phyloP scores from a whole-genome alignment of 1,284 basidiomycete species.

The Irpex rosettiformis region DNA sequence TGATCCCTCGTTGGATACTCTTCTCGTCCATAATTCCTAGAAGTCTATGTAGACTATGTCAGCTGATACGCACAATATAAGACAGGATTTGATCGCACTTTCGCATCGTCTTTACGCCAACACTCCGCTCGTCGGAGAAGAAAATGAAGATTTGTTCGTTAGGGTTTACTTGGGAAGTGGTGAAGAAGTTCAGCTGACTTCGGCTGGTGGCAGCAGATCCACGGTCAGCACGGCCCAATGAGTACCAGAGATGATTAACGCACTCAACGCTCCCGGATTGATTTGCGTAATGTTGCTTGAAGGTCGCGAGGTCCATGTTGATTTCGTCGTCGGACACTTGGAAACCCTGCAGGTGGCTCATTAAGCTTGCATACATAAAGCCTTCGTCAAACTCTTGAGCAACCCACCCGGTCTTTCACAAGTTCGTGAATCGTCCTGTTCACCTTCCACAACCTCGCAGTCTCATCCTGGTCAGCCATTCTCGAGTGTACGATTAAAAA shows the following conservation, averaged over 20 bases:
- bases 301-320: constrained; percentile 76
- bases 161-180: constrained; percentile 65
- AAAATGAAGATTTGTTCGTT: constrained; percentile 90
- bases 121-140: constrained; percentile 90
- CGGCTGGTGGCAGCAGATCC: constrained; percentile 50
- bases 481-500: constrained; percentile 20
- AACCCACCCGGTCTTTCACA: constrained; percentile 81
- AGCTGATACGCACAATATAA: constrained; percentile 1
- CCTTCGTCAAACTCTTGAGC: not conserved
- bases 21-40: constrained; percentile 87
- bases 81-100: constrained; percentile 62
- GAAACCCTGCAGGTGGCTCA: constrained; percentile 58
- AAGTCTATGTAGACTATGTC: constrained; percentile 50
- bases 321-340: constrained; percentile 91
- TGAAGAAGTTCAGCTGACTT: constrained; percentile 84
- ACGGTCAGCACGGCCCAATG: not conserved
- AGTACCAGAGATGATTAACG: constrained; percentile 15
- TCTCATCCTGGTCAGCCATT: constrained; percentile 71
- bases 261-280: constrained; percentile 66
- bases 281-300: constrained; percentile 66
- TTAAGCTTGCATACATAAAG: constrained; percentile 3
- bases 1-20: constrained; percentile 86
- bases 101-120: constrained; percentile 94
- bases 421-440: constrained; percentile 97
- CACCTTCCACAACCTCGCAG: constrained; percentile 91